Base-by-base conservation (phyloP, 2,329 filamentous ascomycete genomes). In the Aspergillus brunneoviolaceus region DNA sequence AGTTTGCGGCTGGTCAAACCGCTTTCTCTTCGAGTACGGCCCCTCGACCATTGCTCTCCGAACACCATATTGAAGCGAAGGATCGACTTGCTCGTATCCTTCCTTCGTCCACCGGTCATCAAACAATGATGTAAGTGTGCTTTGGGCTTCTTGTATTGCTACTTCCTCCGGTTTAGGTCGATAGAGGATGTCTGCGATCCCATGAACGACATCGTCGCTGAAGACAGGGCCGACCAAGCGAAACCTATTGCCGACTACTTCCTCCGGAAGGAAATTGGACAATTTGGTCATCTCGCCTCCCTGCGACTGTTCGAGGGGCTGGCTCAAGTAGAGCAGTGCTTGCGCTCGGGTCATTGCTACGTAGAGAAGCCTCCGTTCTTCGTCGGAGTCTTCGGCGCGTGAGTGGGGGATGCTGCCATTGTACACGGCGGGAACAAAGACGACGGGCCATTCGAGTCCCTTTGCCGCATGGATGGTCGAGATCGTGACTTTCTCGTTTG, bases 381-480 rank as follows among this genome's bases (percentile, higher is more conserved):
- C 94, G 59, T 94, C 89, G 3, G 84, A 82, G 71, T 98, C 91
- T 50, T 97, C 93, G 1, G 92, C 85, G 66, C 93, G 85, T 2
- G 88, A 89, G 73, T 98, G 94, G 4, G 94, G 94, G 60, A 98
- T 96, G 2, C 89, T 94, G 0, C 94, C 95, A 51, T 92, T 87
- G 71, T 96, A 96, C 27, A 92, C 89, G 1, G 90, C 91, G 5
- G 95, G 93, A 16, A 98, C 87, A 73, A 98, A 98, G 1, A 98
- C 92, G 1, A 96, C 84, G 0, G 94, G 94, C 95, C 95, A 99
- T 74, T 99, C 94, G 1, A 99, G 82, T 3, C 94, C 94, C 75
- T 99, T 99, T 2, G 94, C 92, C 0, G 93, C 92, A 72, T 99
- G 94, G 11, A 99, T 97, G 0, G 94, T 99, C 5, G 92, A 97